Evolutionary conservation across 208 protist genomes (phyloP), one percentile per base, ranked within the genome.

Genomic region (Naegleria gruberi): DNA sequence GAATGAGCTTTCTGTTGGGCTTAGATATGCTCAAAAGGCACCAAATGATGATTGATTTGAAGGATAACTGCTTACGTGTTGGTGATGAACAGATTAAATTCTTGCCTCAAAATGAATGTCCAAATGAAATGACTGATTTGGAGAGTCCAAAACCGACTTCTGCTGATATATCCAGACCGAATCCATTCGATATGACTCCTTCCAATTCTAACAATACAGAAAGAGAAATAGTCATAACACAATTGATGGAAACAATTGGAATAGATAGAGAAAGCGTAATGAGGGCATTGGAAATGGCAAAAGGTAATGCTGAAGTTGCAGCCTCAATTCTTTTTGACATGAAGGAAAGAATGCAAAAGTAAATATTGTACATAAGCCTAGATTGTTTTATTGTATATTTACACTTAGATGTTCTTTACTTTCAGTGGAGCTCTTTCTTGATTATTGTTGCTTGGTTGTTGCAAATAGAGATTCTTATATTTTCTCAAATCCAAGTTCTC

Each of bases 1-100:
- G 37, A 74, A 96, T 98, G 12, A 96, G 98, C 83, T 93, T 98
- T 88, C 95, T 99, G 42, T 94, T 99, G 77, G 98, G 97, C 26
- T 94, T 99, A 6, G 97, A 99, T 91, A 97, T 98, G 93, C 93
- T 98, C 43, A 94, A 92, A 91, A 93, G 96, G 30, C 96, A 97
- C 73, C 94, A 94, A 86, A 95, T 96, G 92, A 30, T 92, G 26
- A 94, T 97, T 73, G 93, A 97, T 87, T 91, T 97, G 43, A 89
- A 88, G 17, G 46, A 92, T 8, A 94, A 95, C 90, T 92, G 82
- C 37, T 92, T 97, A 88, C 87, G 47, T 43, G 90, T 97, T 43
- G 95, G 55, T 26, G 92, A 92, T 46, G 91, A 87, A 23, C 44
- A 37, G 5, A 91, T 96, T 40, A 89, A 93, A 0, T 97, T 97